phyloP scores from a whole-genome alignment of 1,139 yeast genomes.

The Diutina siamensis region DNA sequence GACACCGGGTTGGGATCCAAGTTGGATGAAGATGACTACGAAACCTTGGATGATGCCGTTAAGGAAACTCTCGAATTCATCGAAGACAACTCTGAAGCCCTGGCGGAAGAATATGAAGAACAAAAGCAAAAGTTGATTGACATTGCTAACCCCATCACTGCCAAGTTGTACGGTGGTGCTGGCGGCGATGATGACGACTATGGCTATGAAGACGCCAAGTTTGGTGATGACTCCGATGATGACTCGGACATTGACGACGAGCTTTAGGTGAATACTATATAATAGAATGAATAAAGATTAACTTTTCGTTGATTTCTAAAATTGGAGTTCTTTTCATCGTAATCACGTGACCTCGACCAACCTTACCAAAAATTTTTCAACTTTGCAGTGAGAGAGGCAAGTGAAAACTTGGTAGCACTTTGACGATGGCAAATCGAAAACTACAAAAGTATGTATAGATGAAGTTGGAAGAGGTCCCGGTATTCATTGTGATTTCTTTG shows the following conservation, averaged over 20 bases:
- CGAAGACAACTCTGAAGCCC: constrained; percentile 74
- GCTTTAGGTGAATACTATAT: constrained; percentile 23
- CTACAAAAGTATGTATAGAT: constrained; percentile 33
- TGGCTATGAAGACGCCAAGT: background rate
- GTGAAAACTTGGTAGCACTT: too few relatives aligned
- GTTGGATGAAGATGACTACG: constrained; percentile 86
- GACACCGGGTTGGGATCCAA: constrained; percentile 18
- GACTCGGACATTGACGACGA: constrained; percentile 45
- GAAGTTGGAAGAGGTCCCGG: background rate
- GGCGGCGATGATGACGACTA: background rate
- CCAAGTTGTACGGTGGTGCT: constrained; percentile 32
- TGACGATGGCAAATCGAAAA: constrained; percentile 32
- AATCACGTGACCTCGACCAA: background rate
- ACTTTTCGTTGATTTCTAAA: background rate
- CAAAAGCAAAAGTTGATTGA: constrained; percentile 80
- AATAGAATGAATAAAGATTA: background rate
- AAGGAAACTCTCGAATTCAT: constrained; percentile 72
- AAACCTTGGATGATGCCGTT: constrained; percentile 77
- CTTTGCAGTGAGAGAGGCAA: background rate
- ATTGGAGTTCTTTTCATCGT: too few relatives aligned
- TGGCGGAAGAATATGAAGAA: constrained; percentile 88
- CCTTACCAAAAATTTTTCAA: constrained; percentile 3
- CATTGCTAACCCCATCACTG: constrained; percentile 85
- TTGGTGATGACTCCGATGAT: background rate
- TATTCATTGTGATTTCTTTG: too few relatives aligned